Evolutionary conservation across 331 rosid species (phyloP).

Genomic region (Rosa hybrid): DNA sequence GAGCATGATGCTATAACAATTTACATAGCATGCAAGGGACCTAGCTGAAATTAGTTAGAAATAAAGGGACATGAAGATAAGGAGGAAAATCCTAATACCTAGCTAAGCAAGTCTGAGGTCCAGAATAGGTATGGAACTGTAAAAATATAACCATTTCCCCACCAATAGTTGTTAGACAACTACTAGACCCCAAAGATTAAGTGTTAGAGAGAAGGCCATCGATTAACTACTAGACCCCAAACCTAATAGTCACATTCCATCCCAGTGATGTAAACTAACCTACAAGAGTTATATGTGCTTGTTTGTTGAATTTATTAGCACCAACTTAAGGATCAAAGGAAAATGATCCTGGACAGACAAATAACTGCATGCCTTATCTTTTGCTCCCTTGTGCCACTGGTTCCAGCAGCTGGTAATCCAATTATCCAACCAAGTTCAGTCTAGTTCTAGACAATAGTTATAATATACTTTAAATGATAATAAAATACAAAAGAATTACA

Average conservation of each 20-base stretch:
- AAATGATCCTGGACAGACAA: neutral
- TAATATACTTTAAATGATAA: neutral
- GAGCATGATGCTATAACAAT: constrained; percentile 1
- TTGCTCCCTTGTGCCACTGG: neutral
- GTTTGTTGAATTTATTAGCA: neutral
- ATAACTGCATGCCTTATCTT: neutral
- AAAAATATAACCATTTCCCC: neutral
- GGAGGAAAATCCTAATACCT: neutral
- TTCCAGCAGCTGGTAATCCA: constrained; percentile 16
- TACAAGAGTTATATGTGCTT: neutral
- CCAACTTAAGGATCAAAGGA: neutral
- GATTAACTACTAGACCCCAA: neutral
- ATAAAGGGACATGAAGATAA: neutral
- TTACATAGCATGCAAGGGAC: neutral
- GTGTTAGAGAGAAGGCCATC: neutral
- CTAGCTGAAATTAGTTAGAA: neutral
- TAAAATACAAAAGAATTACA: neutral
- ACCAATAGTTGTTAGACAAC: neutral
- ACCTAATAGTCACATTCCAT: neutral
- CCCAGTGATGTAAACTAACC: neutral
- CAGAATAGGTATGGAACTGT: neutral
- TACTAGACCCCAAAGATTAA: neutral
- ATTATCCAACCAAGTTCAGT: constrained; percentile 5
- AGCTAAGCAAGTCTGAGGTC: neutral
- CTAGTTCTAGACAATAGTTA: neutral